Percentiles rank a stretch among this genome's conserved stretches.
phyloP scores from a whole-genome alignment of 2,329 filamentous ascomycete species.

The Alternaria metachromatica region DNA sequence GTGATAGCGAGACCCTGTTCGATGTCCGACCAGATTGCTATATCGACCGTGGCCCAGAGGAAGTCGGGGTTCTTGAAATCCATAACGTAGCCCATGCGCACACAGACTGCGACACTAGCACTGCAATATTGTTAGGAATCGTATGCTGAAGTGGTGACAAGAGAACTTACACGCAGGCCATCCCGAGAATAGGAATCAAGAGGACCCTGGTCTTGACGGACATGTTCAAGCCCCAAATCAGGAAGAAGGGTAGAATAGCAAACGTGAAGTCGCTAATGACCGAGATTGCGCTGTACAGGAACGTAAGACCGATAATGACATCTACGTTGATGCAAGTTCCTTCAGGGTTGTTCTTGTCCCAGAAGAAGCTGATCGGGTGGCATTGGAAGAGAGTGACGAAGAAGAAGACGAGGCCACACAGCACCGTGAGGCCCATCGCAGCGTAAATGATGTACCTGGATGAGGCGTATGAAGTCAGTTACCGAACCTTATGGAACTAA shows the following conservation, averaged over 20 bases:
- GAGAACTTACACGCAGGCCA: slow-evolving; percentile 57
- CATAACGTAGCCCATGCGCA: slow-evolving; percentile 45
- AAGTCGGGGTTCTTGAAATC: slow-evolving; percentile 46
- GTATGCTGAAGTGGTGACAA: neutral
- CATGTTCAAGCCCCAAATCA: slow-evolving; percentile 61
- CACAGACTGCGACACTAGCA: slow-evolving; percentile 45
- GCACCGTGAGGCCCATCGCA: slow-evolving; percentile 43
- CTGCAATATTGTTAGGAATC: slow-evolving; percentile 16
- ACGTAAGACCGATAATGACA: slow-evolving; percentile 53
- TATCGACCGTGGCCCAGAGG: slow-evolving; percentile 45
- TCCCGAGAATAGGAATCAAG: slow-evolving; percentile 57
- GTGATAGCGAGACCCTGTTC: slow-evolving; percentile 49
- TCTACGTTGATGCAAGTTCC: slow-evolving; percentile 53
- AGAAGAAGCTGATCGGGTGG: slow-evolving; percentile 58
- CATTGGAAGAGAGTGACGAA: slow-evolving; percentile 61
- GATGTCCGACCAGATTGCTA: slow-evolving; percentile 48
- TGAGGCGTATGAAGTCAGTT: neutral
- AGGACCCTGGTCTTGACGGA: slow-evolving; percentile 55
- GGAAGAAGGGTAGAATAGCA: slow-evolving; percentile 58
- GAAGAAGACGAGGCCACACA: slow-evolving; percentile 52
- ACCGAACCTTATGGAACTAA: neutral
- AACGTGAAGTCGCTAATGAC: slow-evolving; percentile 58
- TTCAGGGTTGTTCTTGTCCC: slow-evolving; percentile 48
- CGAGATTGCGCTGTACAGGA: slow-evolving; percentile 56
- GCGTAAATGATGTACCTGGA: slow-evolving; percentile 45